Evolutionary conservation across 2,329 filamentous ascomycete genomes (phyloP).

Genomic region (Penicillium sp.): DNA sequence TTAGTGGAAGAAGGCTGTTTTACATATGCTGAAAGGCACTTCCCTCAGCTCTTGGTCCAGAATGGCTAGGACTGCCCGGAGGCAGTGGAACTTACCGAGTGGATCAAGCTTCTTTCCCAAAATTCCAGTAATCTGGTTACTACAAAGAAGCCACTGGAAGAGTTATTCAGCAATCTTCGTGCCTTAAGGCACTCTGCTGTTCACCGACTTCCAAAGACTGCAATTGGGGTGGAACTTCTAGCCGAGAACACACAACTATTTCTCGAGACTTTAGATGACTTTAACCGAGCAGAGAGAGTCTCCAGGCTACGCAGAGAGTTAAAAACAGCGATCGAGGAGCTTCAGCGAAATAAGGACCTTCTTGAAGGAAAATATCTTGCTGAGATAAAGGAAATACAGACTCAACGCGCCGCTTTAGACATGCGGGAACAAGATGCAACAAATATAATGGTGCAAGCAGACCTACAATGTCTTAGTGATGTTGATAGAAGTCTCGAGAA

Average conservation of each 20-base stretch:
- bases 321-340: conserved; percentile 2
- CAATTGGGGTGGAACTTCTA: not conserved
- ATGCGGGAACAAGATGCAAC: not conserved
- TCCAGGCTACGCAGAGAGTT: conserved; percentile 1
- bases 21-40: not conserved
- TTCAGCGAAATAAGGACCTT: conserved; percentile 3
- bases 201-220: not conserved
- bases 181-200: not conserved
- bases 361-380: conserved; percentile 8
- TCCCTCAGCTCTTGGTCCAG: not conserved
- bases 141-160: not conserved
- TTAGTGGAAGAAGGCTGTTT: conserved; percentile 1
- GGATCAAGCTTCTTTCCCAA: not conserved
- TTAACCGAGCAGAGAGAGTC: not conserved
- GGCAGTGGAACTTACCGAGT: not conserved
- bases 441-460: not conserved
- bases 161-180: not conserved
- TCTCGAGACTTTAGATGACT: not conserved
- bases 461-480: not conserved
- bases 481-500: not conserved
- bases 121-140: not conserved
- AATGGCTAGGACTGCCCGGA: not conserved
- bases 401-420: not conserved
- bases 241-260: not conserved
- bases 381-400: not conserved